A percentile compares a stretch with the other conserved stretches of the same genome.
These are phyloP conservation scores for Pseudogymnoascus sp. DNA, from an alignment of 2,329 filamentous ascomycete species.

Conservation along the genomic window DNA sequence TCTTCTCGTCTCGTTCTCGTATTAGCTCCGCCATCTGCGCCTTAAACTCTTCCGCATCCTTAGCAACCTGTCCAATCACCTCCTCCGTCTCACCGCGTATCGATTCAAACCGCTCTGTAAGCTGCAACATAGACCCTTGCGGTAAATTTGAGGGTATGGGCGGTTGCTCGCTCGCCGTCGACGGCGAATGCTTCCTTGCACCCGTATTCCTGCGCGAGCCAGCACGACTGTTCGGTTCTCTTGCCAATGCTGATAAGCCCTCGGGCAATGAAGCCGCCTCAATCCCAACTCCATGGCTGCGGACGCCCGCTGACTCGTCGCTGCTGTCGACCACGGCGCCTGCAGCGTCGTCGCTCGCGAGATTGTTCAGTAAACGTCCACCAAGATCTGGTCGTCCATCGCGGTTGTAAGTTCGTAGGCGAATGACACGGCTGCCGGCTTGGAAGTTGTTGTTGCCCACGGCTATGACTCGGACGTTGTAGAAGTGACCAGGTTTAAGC, in stretches of 20 bases:
- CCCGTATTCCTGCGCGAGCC: slow-evolving; percentile 57
- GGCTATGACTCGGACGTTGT: slow-evolving; percentile 88
- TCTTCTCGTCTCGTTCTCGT: slow-evolving; percentile 72
- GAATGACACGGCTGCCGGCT: slow-evolving; percentile 76
- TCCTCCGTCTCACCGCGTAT: slow-evolving; percentile 81
- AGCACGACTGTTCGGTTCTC: slow-evolving; percentile 55
- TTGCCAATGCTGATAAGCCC: slow-evolving; percentile 50
- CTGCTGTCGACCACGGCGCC: slow-evolving; percentile 36
- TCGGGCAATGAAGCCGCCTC: slow-evolving; percentile 58
- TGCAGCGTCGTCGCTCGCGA: slow-evolving; percentile 45
- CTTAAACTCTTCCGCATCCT: slow-evolving; percentile 65
- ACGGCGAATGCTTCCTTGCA: slow-evolving; percentile 71
- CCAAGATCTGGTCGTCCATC: slow-evolving; percentile 57
- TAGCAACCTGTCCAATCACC: slow-evolving; percentile 59
- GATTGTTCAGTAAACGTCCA: slow-evolving; percentile 49
- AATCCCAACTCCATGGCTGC: slow-evolving; percentile 45
- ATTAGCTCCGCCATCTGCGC: slow-evolving; percentile 60
- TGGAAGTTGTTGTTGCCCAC: slow-evolving; percentile 90
- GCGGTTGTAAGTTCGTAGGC: slow-evolving; percentile 67
- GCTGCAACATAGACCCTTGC: slow-evolving; percentile 63
- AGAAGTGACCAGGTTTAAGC: slow-evolving; percentile 78
- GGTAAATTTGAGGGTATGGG: slow-evolving; percentile 44
- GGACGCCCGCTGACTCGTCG: slow-evolving; percentile 36
- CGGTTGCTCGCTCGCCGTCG: slow-evolving; percentile 50
- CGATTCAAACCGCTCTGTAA: slow-evolving; percentile 73